A percentile compares a stretch with the other conserved stretches of the same genome.
Evolutionary conservation across 805 yeast species (phyloP).

Genomic region (Saccharomycopsis sp.): DNA sequence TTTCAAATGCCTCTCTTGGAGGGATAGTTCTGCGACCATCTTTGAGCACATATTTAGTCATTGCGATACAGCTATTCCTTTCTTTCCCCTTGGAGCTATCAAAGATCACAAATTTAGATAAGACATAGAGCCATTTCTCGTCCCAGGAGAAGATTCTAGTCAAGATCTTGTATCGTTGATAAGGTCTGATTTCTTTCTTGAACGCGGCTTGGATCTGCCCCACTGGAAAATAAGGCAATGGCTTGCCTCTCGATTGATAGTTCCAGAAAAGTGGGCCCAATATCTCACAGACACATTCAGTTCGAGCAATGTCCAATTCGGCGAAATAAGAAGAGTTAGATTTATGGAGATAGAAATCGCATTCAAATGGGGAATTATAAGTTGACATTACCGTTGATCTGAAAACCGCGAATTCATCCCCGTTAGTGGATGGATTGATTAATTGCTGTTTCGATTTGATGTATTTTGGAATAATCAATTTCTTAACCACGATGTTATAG

Average conservation of each 20-base stretch:
- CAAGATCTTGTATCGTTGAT: slow-evolving; percentile 46
- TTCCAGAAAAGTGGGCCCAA: slow-evolving; percentile 51
- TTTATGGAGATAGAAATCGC: slow-evolving; percentile 84
- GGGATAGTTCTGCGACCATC: slow-evolving; percentile 66
- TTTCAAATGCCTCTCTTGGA: slow-evolving; percentile 53
- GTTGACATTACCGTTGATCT: slow-evolving; percentile 38
- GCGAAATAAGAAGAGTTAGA: slow-evolving; percentile 77
- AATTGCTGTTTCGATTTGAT: slow-evolving; percentile 13
- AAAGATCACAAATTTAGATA: slow-evolving; percentile 50
- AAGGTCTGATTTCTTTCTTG: slow-evolving; percentile 67
- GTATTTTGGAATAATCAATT: slow-evolving; percentile 34
- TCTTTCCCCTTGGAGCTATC: slow-evolving; percentile 19
- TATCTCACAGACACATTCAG: slow-evolving; percentile 48
- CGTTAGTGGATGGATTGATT: slow-evolving; percentile 21
- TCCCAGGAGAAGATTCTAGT: slow-evolving; percentile 76
- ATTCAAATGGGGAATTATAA: slow-evolving; percentile 68
- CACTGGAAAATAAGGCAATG: slow-evolving; percentile 65
- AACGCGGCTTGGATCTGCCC: slow-evolving; percentile 65
- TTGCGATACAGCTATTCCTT: slow-evolving; percentile 41
- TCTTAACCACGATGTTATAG: slow-evolving; percentile 38
- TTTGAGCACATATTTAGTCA: slow-evolving; percentile 80
- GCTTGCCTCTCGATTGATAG: slow-evolving; percentile 32
- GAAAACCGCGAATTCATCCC: slow-evolving; percentile 32
- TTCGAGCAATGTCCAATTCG: slow-evolving; percentile 76
- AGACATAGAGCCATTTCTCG: slow-evolving; percentile 73